phyloP scores from a whole-genome alignment of 2,329 filamentous ascomycete genomes.

The Cordyceps javanica region DNA sequence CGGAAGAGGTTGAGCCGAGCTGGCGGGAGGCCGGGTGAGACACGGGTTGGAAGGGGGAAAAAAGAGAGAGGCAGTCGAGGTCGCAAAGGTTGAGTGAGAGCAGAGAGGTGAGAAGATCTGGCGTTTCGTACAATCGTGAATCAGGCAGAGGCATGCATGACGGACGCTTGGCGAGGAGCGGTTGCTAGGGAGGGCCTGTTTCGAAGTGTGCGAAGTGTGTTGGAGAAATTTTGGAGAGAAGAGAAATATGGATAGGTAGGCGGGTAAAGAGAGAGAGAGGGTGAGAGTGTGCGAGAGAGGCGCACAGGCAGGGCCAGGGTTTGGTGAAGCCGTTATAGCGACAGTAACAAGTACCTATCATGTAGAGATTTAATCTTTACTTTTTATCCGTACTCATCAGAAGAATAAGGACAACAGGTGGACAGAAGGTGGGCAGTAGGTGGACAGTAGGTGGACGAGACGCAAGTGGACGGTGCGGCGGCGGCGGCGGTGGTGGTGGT shows the following conservation, averaged over 20 bases:
- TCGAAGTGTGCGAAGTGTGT: conserved; percentile 6
- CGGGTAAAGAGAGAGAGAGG: too few species aligned
- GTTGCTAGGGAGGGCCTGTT: not conserved
- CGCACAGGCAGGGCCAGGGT: not conserved
- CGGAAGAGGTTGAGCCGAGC: not conserved
- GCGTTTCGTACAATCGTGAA: not conserved
- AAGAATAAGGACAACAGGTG: too few species aligned
- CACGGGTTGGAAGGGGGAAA: not conserved
- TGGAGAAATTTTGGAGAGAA: conserved; percentile 1
- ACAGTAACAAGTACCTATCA: too few species aligned
- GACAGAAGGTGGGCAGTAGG: not conserved
- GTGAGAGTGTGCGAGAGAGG: not conserved
- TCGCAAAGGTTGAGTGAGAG: too few species aligned
- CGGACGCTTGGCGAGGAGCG: not conserved
- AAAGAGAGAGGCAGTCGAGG: not conserved
- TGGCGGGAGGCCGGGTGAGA: conserved; percentile 11
- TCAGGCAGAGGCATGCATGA: not conserved
- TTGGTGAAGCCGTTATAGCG: conserved; percentile 5
- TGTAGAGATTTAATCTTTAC: too few species aligned
- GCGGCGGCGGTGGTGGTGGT: too few species aligned
- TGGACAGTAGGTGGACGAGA: not conserved
- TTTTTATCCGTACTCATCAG: too few species aligned
- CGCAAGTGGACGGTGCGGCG: too few species aligned
- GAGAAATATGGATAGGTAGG: too few species aligned
- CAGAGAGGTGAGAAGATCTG: too few species aligned